phyloP scores from a whole-genome alignment of 202 grass and related monocot species.

The Panicum hallii region DNA sequence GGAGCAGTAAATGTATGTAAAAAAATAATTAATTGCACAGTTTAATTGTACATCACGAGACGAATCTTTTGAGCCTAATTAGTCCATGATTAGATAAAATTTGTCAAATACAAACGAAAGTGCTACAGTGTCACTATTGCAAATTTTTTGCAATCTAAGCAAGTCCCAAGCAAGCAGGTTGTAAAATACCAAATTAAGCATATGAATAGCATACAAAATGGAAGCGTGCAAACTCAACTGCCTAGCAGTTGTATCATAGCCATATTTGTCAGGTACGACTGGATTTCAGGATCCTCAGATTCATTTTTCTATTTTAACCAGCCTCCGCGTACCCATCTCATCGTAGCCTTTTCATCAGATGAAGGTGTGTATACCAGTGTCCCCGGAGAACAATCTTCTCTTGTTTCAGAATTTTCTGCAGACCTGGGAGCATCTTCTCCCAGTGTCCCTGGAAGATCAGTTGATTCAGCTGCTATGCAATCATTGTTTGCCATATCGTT shows the following conservation, averaged over 20 bases:
- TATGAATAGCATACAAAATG: slow-evolving; percentile 21
- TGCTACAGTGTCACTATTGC: too few relatives aligned
- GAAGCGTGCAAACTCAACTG: slow-evolving; percentile 22
- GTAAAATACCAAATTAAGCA: slow-evolving; percentile 11
- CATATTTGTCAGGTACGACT: neutral
- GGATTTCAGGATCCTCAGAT: neutral
- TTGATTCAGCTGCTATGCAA: slow-evolving; percentile 30
- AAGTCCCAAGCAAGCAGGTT: slow-evolving; percentile 1
- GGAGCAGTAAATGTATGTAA: too few relatives aligned
- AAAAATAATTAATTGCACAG: too few relatives aligned
- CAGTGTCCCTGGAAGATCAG: slow-evolving; percentile 8
- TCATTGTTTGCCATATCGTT: slow-evolving; percentile 34
- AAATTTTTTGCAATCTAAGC: too few relatives aligned
- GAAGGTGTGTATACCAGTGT: slow-evolving; percentile 1
- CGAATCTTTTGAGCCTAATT: too few relatives aligned
- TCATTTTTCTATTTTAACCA: slow-evolving; percentile 53
- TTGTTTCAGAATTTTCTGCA: slow-evolving; percentile 43
- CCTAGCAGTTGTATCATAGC: neutral
- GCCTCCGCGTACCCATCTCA: slow-evolving; percentile 68
- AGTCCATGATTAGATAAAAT: too few relatives aligned
- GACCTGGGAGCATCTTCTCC: slow-evolving; percentile 32
- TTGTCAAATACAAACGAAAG: too few relatives aligned
- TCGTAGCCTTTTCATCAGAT: slow-evolving; percentile 46
- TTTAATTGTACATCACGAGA: too few relatives aligned
- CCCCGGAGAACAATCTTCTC: slow-evolving; percentile 11